Percentiles rank a stretch among this genome's conserved stretches.
These are phyloP conservation scores for Alloteropsis angusta DNA, from an alignment of 202 grass and related monocot genomes.

Conservation along the genomic window DNA sequence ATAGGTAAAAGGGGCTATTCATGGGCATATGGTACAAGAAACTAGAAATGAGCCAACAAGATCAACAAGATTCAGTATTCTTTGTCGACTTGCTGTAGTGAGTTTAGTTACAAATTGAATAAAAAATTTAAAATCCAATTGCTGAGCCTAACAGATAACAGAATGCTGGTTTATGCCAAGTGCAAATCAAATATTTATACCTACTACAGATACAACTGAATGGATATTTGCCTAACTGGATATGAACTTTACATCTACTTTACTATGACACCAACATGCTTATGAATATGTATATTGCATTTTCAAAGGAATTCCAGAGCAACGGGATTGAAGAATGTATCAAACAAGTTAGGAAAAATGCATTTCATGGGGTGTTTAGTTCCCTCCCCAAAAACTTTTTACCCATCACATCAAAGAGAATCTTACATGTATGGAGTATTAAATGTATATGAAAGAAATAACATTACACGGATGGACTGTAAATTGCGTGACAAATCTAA, in stretches of 20 bases:
- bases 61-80: not conserved
- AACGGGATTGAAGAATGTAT: not conserved
- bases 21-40: not conserved
- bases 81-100: not conserved
- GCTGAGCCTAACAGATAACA: not conserved
- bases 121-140: not conserved
- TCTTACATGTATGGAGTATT: no score
- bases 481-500: no score
- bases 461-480: no score
- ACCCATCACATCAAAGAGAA: no score
- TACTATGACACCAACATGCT: not conserved
- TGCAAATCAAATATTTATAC: not conserved
- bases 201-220: not conserved
- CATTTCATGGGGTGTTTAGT: no score
- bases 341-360: not conserved
- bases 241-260: not conserved
- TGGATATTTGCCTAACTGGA: not conserved
- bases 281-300: not conserved
- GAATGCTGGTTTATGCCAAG: not conserved
- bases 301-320: not conserved
- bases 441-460: no score
- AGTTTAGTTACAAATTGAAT: not conserved
- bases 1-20: not conserved
- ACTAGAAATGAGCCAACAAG: not conserved
- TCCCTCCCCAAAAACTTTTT: no score